These are phyloP conservation scores for Forsythia viridissima DNA, from an alignment of 257 asterid species.

Conservation along the genomic window DNA sequence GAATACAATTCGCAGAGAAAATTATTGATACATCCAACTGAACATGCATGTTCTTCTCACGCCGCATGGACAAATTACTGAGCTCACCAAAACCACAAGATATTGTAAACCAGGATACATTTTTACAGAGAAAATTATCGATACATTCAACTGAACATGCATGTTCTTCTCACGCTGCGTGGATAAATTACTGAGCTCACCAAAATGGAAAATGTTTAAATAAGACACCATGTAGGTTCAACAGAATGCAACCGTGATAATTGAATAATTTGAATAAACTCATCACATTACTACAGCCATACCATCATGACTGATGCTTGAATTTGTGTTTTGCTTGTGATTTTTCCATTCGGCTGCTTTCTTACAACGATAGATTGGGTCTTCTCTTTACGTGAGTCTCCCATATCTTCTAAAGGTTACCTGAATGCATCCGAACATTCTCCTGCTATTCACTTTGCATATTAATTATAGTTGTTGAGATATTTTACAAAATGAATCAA, in stretches of 20 bases:
- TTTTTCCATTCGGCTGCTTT: constrained; percentile 47
- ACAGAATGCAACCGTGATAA: neutral
- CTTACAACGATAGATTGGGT: constrained; percentile 29
- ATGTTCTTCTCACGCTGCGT: no score
- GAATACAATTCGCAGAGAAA: no score
- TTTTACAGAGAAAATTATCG: no score
- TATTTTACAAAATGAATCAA: constrained; percentile 19
- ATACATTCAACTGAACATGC: no score
- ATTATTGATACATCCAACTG: no score
- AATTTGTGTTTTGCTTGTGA: constrained; percentile 38
- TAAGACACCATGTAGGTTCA: neutral
- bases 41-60: no score
- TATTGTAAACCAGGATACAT: no score
- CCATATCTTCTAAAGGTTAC: constrained; percentile 36
- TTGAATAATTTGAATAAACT: constrained; percentile 3
- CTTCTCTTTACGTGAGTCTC: constrained; percentile 41
- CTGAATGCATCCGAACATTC: constrained; percentile 4
- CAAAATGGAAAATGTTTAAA: neutral
- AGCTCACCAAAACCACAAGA: no score
- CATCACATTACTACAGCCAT: constrained; percentile 7
- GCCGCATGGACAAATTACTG: no score
- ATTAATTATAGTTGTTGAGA: constrained; percentile 16
- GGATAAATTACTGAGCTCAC: no score
- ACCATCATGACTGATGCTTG: constrained; percentile 48
- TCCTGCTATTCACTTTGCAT: neutral